These are phyloP conservation scores for Odontarrhena argentea DNA, from an alignment of 345 rosid genomes.

Conservation along the genomic window DNA sequence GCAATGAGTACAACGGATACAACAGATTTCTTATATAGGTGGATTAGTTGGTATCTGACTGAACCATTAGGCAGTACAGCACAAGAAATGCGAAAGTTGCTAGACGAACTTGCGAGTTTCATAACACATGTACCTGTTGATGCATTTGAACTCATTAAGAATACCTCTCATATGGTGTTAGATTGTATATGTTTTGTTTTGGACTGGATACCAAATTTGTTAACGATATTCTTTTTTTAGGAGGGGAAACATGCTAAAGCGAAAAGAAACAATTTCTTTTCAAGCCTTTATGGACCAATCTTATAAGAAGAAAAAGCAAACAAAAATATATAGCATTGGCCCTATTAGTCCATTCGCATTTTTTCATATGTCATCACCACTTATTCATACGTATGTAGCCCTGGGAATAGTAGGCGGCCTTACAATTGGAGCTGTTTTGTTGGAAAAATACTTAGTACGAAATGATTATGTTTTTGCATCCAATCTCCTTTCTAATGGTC, in stretches of 20 bases:
- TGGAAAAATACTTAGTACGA: background rate
- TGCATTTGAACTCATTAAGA: background rate
- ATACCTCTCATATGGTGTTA: background rate
- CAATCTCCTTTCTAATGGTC: background rate
- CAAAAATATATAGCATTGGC: background rate
- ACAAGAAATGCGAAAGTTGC: background rate
- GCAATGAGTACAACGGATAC: background rate
- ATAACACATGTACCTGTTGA: background rate
- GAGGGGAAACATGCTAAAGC: background rate
- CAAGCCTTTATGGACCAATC: background rate
- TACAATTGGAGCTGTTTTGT: background rate
- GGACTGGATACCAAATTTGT: background rate
- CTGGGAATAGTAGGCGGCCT: background rate
- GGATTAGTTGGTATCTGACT: background rate
- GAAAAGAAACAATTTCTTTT: background rate
- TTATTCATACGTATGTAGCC: background rate
- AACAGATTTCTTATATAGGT: background rate
- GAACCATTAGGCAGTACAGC: background rate
- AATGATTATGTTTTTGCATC: background rate
- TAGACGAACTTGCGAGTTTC: background rate
- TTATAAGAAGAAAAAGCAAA: background rate
- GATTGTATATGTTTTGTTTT: background rate
- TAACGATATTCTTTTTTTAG: background rate
- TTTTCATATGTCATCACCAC: background rate
- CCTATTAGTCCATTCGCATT: background rate